Percentiles rank a stretch among this genome's conserved stretches.
phyloP scores from a whole-genome alignment of 208 protist species.

The Wallacemonas rigidus region DNA sequence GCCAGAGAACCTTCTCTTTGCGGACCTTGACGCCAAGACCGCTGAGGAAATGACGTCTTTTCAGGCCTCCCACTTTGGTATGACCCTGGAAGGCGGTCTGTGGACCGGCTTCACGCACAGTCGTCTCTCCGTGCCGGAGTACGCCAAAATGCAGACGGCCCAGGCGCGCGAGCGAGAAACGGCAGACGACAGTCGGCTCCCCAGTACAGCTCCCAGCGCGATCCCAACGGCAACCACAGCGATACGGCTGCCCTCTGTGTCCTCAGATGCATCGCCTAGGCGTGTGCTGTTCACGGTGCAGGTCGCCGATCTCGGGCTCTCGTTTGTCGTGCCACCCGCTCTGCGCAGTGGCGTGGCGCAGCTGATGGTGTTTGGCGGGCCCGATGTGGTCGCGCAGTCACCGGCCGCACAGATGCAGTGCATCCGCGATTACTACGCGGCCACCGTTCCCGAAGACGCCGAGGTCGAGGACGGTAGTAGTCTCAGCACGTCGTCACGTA shows the following conservation, averaged over 20 bases:
- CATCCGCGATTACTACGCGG: slow-evolving; percentile 3
- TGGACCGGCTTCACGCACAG: slow-evolving; percentile 33
- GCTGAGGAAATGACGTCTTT: slow-evolving; percentile 34
- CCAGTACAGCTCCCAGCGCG: too few relatives aligned
- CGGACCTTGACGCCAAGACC: slow-evolving; percentile 37
- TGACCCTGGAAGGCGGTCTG: slow-evolving; percentile 13
- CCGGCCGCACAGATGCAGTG: background rate
- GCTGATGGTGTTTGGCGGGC: slow-evolving; percentile 11
- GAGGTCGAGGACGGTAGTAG: background rate
- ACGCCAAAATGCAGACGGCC: background rate
- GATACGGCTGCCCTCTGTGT: too few relatives aligned
- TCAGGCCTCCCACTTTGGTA: slow-evolving; percentile 29
- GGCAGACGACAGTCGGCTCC: too few relatives aligned
- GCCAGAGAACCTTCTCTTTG: slow-evolving; percentile 90
- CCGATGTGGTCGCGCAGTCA: background rate
- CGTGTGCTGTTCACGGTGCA: slow-evolving; percentile 38
- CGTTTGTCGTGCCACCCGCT: slow-evolving; percentile 44
- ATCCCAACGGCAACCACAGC: too few relatives aligned
- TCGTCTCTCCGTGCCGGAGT: slow-evolving; percentile 24
- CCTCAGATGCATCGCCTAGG: background rate
- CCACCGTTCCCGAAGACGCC: background rate
- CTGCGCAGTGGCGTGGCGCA: slow-evolving; percentile 31
- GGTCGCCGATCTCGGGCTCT: slow-evolving; percentile 45
- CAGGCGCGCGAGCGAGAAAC: background rate
- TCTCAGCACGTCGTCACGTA: background rate